phyloP scores from a whole-genome alignment of 148 eudicot genomes.

The Nepenthes mirabilis region DNA sequence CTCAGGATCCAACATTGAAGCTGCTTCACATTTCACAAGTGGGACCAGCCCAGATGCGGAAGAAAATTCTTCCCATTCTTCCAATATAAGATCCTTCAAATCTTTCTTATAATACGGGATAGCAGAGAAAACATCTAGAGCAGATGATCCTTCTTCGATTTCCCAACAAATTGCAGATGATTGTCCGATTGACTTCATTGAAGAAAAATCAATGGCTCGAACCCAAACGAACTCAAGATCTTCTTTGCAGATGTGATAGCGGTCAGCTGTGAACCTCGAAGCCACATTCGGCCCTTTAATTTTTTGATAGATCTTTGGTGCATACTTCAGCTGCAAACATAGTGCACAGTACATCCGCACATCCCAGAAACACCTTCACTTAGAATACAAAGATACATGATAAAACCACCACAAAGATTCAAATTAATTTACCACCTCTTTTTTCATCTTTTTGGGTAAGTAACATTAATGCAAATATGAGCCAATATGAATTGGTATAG shows the following conservation, averaged over 20 bases:
- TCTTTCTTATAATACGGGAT: constrained; percentile 45
- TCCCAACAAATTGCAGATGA: constrained; percentile 73
- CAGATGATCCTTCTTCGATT: constrained; percentile 29
- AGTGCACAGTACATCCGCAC: not conserved
- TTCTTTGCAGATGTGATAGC: constrained; percentile 83
- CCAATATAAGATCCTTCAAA: constrained; percentile 25
- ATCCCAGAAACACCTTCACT: too few relatives aligned
- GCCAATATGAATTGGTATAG: too few relatives aligned
- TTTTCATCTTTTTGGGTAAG: too few relatives aligned
- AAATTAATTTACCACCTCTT: too few relatives aligned
- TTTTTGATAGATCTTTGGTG: constrained; percentile 65
- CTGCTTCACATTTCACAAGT: constrained; percentile 35
- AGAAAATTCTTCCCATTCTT: constrained; percentile 39
- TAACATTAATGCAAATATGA: too few relatives aligned
- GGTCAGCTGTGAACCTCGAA: constrained; percentile 47
- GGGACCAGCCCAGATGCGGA: constrained; percentile 61
- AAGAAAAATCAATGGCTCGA: constrained; percentile 77
- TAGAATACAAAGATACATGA: too few relatives aligned
- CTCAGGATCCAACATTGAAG: constrained; percentile 43
- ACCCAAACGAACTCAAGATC: constrained; percentile 71
- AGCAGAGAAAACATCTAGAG: constrained; percentile 25
- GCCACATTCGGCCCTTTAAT: constrained; percentile 50
- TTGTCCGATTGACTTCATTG: constrained; percentile 50
- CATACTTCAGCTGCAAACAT: constrained; percentile 59
- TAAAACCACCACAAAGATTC: too few relatives aligned